These are phyloP conservation scores for Pseudogymnoascus sp. DNA, from an alignment of 2,329 filamentous ascomycete species.

Conservation along the genomic window DNA sequence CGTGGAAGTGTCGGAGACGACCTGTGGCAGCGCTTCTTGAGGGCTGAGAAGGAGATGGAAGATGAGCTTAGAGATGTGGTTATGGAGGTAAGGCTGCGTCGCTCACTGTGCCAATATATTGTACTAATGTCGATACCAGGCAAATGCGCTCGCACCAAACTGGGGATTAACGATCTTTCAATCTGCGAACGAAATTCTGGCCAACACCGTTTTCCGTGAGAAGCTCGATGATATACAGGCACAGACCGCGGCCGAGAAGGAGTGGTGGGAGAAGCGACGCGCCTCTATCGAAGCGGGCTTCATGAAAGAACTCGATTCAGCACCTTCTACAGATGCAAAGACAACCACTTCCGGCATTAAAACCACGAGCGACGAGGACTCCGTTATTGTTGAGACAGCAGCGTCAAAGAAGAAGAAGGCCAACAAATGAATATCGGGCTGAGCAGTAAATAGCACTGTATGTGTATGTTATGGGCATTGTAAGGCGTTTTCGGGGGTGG, in stretches of 20 bases:
- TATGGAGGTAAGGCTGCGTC: slow-evolving; percentile 57
- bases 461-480: slow-evolving; percentile 11
- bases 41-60: slow-evolving; percentile 96
- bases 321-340: slow-evolving; percentile 41
- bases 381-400: slow-evolving; percentile 64
- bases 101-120: slow-evolving; percentile 12
- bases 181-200: slow-evolving; percentile 89
- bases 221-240: slow-evolving; percentile 67
- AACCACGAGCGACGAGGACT: slow-evolving; percentile 58
- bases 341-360: slow-evolving; percentile 31
- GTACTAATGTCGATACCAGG: slow-evolving; percentile 43
- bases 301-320: slow-evolving; percentile 74
- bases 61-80: slow-evolving; percentile 92
- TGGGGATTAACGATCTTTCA: slow-evolving; percentile 98
- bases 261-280: slow-evolving; percentile 87
- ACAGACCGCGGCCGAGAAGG: slow-evolving; percentile 65
- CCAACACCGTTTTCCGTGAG: slow-evolving; percentile 69
- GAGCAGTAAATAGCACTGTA: slow-evolving; percentile 5
- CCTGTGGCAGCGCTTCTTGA: slow-evolving; percentile 82
- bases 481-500: slow-evolving; percentile 2
- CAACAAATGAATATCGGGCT: slow-evolving; percentile 44
- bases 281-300: slow-evolving; percentile 66
- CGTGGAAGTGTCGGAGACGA: slow-evolving; percentile 93
- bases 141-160: slow-evolving; percentile 77
- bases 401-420: slow-evolving; percentile 54